Base-by-base conservation (phyloP, 331 rosid species). In the Saraca asoca region DNA sequence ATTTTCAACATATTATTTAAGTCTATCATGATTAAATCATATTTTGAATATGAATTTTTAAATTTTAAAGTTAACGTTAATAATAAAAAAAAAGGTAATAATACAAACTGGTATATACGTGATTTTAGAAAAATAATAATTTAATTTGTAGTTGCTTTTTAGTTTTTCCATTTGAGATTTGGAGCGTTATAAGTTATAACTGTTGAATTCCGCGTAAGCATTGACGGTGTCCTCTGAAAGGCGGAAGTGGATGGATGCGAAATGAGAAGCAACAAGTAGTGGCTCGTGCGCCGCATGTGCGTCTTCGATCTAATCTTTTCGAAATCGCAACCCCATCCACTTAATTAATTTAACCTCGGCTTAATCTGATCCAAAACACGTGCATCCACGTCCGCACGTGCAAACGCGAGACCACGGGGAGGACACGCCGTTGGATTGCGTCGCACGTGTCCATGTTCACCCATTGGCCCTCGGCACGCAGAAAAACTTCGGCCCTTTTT, bases 371-470 rank as follows among this genome's bases (percentile, higher is more conserved):
- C 39, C 6, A 51, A 49, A 38, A 62, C 81, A 68, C 58, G 72
- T 69, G 73, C 51, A 60, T 43, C 12, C 14, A 19, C 24, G 0
- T 45, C 35, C 50, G 8, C 84, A 66, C 82, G 82, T 79, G 71
- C 24, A 49, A 42, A 77, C 68, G 80, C 76, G 75, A 42, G 71
- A 56, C 62, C 62, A 44, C 37, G 64, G 43, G 71, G 52, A 49
- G 46, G 72, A 66, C 85, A 76, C 20, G 70, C 1, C 19, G 6
- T 70, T n/a, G 72, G 63, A 52, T 48, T 39, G 7, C 64, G 88
- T 67, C 84, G 78, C 85, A 75, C 90, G 90, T 87, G 89, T 87
- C 80, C 66, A 72, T 31, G 54, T 77, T 80, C 80, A 71, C 71
- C 70, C 74, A 56, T 4, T 35, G 67, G 78, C 51, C 9, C 50